Evolutionary conservation across 306 rosid genomes (phyloP).

Genomic region (Gynostemma pentaphyllum): DNA sequence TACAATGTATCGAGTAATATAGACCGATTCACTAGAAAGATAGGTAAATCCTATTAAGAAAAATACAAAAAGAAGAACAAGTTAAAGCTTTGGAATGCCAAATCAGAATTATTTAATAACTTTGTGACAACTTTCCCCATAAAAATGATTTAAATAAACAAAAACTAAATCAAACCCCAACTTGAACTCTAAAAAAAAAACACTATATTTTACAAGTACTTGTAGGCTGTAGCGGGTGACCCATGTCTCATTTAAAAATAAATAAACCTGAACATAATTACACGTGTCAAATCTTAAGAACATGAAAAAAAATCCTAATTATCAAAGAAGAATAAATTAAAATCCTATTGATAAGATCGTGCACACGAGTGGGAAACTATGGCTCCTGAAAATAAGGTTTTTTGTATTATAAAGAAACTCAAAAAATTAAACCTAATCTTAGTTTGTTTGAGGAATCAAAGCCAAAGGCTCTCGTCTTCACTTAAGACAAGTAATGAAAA

Average conservation of each 20-base stretch:
- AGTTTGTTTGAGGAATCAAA: neutral
- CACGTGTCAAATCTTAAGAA: too few species aligned
- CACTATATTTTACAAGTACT: neutral
- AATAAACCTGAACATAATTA: neutral
- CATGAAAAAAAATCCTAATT: neutral
- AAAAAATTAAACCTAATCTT: neutral
- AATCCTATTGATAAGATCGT: neutral
- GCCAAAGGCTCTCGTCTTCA: neutral
- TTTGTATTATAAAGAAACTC: neutral
- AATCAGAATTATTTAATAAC: neutral
- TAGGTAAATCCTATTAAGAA: neutral
- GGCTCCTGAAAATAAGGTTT: neutral
- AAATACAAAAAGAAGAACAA: neutral
- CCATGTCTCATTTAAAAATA: neutral
- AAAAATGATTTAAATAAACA: constrained; percentile 6
- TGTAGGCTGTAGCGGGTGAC: constrained; percentile 1
- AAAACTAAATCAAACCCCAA: constrained; percentile 13
- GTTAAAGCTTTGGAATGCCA: constrained; percentile 6
- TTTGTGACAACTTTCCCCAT: constrained; percentile 9
- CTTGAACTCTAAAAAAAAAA: neutral
- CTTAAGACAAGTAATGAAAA: constrained; percentile 6
- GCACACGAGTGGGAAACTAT: constrained; percentile 11
- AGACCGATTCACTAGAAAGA: neutral
- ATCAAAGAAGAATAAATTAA: constrained; percentile 2
- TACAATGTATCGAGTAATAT: too few species aligned